A percentile compares a stretch with the other conserved stretches of the same genome.
Evolutionary conservation across 345 rosid genomes (phyloP).

Genomic region (Lepidium sativum): DNA sequence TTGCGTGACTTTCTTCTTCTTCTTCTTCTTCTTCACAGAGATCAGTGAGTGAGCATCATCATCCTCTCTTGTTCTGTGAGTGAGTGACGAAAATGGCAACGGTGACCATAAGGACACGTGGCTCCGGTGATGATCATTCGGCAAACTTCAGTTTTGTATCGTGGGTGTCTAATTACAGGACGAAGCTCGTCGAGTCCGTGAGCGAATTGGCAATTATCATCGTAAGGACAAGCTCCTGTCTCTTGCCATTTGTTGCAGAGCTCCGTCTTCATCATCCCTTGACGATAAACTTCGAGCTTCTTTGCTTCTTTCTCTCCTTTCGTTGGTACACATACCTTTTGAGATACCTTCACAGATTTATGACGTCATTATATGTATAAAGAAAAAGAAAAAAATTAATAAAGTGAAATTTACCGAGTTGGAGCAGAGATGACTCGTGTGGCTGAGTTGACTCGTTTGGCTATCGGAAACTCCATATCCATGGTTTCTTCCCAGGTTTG

Average conservation of each 20-base stretch:
- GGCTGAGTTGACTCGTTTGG: constrained; percentile 26
- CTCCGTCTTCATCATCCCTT: constrained; percentile 89
- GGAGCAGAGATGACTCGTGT: constrained; percentile 26
- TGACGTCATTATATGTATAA: background rate
- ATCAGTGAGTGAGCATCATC: constrained; percentile 28
- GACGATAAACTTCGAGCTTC: constrained; percentile 63
- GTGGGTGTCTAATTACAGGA: constrained; percentile 84
- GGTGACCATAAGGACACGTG: constrained; percentile 78
- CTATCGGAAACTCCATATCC: constrained; percentile 22
- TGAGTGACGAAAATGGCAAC: constrained; percentile 94
- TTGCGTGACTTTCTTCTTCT: background rate
- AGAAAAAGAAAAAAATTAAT: background rate
- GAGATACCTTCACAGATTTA: constrained; percentile 20
- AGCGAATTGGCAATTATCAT: constrained; percentile 74
- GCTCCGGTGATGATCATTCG: constrained; percentile 64
- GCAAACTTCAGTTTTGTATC: constrained; percentile 83
- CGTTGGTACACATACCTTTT: constrained; percentile 20
- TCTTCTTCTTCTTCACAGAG: background rate
- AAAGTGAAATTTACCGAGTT: constrained; percentile 31
- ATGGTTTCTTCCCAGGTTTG: constrained; percentile 26
- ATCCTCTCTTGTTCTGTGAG: constrained; percentile 65
- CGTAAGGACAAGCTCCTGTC: constrained; percentile 79
- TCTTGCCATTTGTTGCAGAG: constrained; percentile 97
- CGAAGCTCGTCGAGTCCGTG: constrained; percentile 84
- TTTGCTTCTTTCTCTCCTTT: constrained; percentile 42